Evolutionary conservation across 768 basidiomycete species (phyloP).

Genomic region (Auricularia heimuer): DNA sequence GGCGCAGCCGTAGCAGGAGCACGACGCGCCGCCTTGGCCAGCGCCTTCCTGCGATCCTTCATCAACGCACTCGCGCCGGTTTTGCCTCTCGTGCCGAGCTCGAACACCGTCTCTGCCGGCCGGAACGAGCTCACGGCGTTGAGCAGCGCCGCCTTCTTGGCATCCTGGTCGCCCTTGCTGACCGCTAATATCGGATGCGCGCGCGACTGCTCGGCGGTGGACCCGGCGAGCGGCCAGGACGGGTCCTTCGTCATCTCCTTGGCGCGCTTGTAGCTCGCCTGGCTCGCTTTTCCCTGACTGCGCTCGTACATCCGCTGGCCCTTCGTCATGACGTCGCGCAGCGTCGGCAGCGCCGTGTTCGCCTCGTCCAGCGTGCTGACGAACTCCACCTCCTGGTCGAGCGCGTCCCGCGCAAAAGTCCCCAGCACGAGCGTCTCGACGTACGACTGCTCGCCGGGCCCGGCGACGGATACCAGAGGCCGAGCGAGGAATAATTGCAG

Average conservation of each 20-base stretch:
- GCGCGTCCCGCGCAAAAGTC: constrained; percentile 62
- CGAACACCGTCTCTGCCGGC: constrained; percentile 85
- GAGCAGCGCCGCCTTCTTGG: constrained; percentile 55
- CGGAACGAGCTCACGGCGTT: constrained; percentile 71
- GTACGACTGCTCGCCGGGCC: constrained; percentile 49
- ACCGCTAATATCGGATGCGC: constrained; percentile 56
- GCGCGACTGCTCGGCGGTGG: constrained; percentile 38
- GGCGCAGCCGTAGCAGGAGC: constrained; percentile 12
- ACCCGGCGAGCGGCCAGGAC: constrained; percentile 58
- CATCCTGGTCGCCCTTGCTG: constrained; percentile 35
- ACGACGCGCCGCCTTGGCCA: constrained; percentile 54
- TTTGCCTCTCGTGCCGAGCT: constrained; percentile 69
- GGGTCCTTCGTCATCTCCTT: constrained; percentile 74
- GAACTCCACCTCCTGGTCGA: constrained; percentile 83
- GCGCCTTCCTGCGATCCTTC: constrained; percentile 76
- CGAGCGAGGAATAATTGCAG: constrained; percentile 86
- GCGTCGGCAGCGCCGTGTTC: constrained; percentile 51
- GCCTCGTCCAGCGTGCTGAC: constrained; percentile 53
- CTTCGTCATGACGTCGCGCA: constrained; percentile 76
- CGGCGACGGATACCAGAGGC: constrained; percentile 50
- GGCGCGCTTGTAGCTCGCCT: constrained; percentile 75
- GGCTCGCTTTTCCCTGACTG: constrained; percentile 82
- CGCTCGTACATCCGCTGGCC: constrained; percentile 93
- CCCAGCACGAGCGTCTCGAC: constrained; percentile 71
- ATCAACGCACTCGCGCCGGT: constrained; percentile 59